A percentile compares a stretch with the other conserved stretches of the same genome.
These are phyloP conservation scores for Pisolithus thermaeus DNA, from an alignment of 1,284 basidiomycete species.

Conservation along the genomic window DNA sequence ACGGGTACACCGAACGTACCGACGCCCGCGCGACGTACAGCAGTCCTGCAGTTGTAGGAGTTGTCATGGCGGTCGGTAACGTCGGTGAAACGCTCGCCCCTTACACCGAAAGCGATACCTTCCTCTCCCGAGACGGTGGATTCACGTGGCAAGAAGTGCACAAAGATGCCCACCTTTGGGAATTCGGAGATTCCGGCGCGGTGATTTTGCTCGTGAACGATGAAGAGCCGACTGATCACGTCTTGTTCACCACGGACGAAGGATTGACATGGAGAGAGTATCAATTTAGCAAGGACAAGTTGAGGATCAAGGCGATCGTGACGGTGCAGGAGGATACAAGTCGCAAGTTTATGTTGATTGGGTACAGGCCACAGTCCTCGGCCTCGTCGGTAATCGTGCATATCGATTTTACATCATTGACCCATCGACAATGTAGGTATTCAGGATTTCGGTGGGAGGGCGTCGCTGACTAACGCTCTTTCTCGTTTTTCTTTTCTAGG, in stretches of 20 bases:
- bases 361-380: constrained; percentile 47
- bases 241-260: constrained; percentile 87
- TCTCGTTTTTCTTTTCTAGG: constrained; percentile 39
- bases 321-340: constrained; percentile 91
- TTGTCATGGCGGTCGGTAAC: constrained; percentile 97
- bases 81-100: constrained; percentile 81
- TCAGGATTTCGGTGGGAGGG: background rate
- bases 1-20: constrained; percentile 91
- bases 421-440: constrained; percentile 64
- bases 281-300: constrained; percentile 68
- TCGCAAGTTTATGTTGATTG: constrained; percentile 86
- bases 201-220: constrained; percentile 93
- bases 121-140: constrained; percentile 93
- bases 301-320: constrained; percentile 76
- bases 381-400: constrained; percentile 67
- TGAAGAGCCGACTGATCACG: constrained; percentile 85
- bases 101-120: constrained; percentile 90
- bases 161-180: constrained; percentile 97
- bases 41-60: constrained; percentile 85
- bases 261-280: constrained; percentile 87
- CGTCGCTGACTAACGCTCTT: background rate
- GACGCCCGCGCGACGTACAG: constrained; percentile 91
- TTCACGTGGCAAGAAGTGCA: constrained; percentile 99
- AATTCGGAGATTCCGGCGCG: constrained; percentile 96
- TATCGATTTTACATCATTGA: constrained; percentile 84